Evolutionary conservation across 257 asterid species (phyloP), one percentile per base, ranked within the genome.

Genomic region (Jaltomata sinuosa): DNA sequence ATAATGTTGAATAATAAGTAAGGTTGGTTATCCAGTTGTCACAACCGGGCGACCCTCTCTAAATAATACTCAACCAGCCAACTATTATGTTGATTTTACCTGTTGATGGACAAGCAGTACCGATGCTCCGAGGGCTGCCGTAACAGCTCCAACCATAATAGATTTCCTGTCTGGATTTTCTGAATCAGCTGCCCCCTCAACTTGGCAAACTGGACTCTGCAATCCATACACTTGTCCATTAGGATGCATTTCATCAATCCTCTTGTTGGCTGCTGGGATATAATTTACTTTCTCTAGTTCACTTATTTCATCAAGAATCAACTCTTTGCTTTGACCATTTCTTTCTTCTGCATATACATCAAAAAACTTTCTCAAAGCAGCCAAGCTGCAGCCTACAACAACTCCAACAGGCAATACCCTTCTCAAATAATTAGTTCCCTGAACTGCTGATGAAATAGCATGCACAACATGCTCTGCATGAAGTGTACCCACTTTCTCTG

Each of bases 111-210:
- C 89, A 84, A 97, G 89, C 3, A 97, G 89, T 82, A 97, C 98
- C 77, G 99, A 95, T 85, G 99, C 98, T 61, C 99, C 98, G 45
- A 97, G 86, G 81, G 99, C 99, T 87, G 99, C 98, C 61, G 99
- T 90, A 82, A 94, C 94, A 82, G 98, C 97, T 87, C 98, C 97
- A 82, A 91, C 91, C 97, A 94, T 87, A 79, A 88, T 90, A 50
- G 84, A 42, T 14, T 88, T 87, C 47, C 85, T 86, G 34, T 67
- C 87, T 74, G 94, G 81, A 86, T 72, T 68, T 85, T 87, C 88
- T 62, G 87, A 87, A 86, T 84, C 91, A 81, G 53, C 47, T 59
- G 76, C 84, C 84, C 85, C 86, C 61, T 72, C 90, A 83, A 84
- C 77, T 74, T 88, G 88, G 64, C 82, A 82, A 88, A 62, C 82